Base-by-base conservation (phyloP, 2,329 filamentous ascomycete genomes). In the Cylindrodendrum hubeiense region DNA sequence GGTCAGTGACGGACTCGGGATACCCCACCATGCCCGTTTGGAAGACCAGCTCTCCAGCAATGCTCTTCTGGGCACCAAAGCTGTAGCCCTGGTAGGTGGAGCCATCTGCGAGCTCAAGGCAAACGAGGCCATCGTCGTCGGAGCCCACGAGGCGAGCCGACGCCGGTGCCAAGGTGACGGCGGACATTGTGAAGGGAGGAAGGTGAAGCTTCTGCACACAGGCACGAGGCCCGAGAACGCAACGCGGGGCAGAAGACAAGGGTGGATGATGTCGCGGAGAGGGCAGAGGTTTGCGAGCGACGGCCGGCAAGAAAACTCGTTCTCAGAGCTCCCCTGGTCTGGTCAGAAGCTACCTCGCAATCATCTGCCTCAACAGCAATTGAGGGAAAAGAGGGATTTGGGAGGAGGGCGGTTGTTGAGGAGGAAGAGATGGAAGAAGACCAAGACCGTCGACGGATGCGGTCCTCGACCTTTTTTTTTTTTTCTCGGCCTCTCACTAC, bases 1-100 rank as follows among this genome's bases (percentile, higher is more conserved):
- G 93, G 78, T 96, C 93, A 66, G 93, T 95, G 74, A 96, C 87
- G 51, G 92, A 97, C 86, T 99, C 96, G 44, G 96, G 95, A 80
- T 99, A 99, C 77, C 96, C 96, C 74, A 98, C 96, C 95, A 98
- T 97, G 82, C 96, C 96, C 63, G 96, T 99, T 87, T 98, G 95
- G 85, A 99, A 99, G 83, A 99, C 96, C 79, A 99, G 87, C 86
- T 99, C 96, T 80, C 96, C 96, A 71, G 95, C 93, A 77, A 97
- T 90, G 84, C 93, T 97, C 88, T 95, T 97, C 77, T 93, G 87
- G 69, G 95, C 95, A 82, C 96, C 96, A 79, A 99, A 99, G 87
- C 94, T 97, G 85, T 93, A 94, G 74, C 96, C 96, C 79, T 97
- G 93, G 86, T 94, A 97, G 78, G 94, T 89, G 63, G 91, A 90